Base-by-base conservation (phyloP, 805 yeast genomes). In the Ascoidea asiatica region DNA sequence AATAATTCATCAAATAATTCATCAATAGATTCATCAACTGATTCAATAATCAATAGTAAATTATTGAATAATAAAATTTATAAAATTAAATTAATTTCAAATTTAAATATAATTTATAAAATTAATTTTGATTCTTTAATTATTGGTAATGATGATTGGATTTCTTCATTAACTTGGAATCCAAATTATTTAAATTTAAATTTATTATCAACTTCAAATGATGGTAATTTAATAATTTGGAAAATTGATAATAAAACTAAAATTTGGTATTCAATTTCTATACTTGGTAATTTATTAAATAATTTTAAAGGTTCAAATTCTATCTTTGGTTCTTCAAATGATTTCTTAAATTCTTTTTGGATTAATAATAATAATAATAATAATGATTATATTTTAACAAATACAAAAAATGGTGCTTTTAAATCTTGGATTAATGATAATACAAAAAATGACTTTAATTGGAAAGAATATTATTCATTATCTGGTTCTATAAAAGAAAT, bases 121-220 rank as follows among this genome's bases (percentile, higher is more conserved):
- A 70, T 88, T 43, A 77, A 76, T 51, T 87, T 89, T 56, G 99
- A 94, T 56, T 96, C 98, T 0, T 73, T 92, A 48, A 77, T 92
- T 21, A 81, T 92, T 82, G 99, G 98, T 5, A 98, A 92, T 61
- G 99, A 92, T 58, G 99, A 92, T 60, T 92, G 98, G 98, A 80
- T 94, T 21, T 77, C 90, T 2, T 77, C 86, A 7, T 66, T 92
- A 41, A 66, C 71, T 45, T 92, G 98, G 97, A 85, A 81, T 56
- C 80, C 85, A 3, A 21, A 29, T 11, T 19, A 17, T n/a, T 35
- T 43, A 4, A 60, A 59, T 29, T 55, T 76, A 33, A 75, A 73
- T 50, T 65, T 92, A 29, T 61, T 92, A 37, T 86, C 96, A 0
- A 78, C 95, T 1, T 84, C 95, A 39, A 90, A 97, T 0, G 98